These are phyloP conservation scores for Colletotrichum melonis DNA, from an alignment of 2,329 filamentous ascomycete species.

Conservation along the genomic window DNA sequence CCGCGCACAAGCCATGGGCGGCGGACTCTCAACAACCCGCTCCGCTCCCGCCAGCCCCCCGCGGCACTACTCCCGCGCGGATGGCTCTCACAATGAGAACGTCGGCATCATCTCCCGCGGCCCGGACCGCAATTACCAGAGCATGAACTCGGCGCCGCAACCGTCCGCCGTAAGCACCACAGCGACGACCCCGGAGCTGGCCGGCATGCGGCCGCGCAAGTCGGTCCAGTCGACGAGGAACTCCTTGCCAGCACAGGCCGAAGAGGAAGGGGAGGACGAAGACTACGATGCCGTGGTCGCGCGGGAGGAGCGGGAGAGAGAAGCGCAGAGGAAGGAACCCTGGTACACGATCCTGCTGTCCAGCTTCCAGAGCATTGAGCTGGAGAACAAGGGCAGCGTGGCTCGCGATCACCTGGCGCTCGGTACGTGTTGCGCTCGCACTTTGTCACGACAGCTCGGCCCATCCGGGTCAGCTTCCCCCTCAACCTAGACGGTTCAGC, in stretches of 20 bases:
- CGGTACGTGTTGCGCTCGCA: constrained; percentile 57
- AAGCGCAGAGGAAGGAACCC: constrained; percentile 44
- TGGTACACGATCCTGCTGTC: constrained; percentile 65
- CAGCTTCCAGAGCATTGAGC: constrained; percentile 72
- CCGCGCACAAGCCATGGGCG: constrained; percentile 54
- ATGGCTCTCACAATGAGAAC: constrained; percentile 51
- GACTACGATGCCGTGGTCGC: constrained; percentile 38
- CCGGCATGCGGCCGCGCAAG: constrained; percentile 32
- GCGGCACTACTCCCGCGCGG: constrained; percentile 27
- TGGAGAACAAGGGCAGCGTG: constrained; percentile 89
- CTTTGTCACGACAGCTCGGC: no score
- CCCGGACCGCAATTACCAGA: constrained; percentile 53
- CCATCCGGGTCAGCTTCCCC: no score
- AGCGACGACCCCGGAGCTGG: constrained; percentile 29
- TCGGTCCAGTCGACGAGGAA: constrained; percentile 23
- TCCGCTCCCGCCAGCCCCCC: constrained; percentile 36
- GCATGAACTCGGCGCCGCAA: constrained; percentile 43
- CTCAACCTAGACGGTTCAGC: no score
- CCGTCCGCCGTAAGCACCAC: constrained; percentile 30
- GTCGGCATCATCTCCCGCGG: constrained; percentile 52
- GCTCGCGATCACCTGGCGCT: constrained; percentile 85
- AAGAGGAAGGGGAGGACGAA: constrained; percentile 38
- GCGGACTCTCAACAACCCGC: constrained; percentile 36
- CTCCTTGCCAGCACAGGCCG: constrained; percentile 34
- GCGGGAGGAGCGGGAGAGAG: constrained; percentile 26